Percentiles rank a stretch among this genome's conserved stretches.
These are phyloP conservation scores for Sequoiadendron giganteum DNA, from an alignment of 75 land plant species.

Conservation along the genomic window DNA sequence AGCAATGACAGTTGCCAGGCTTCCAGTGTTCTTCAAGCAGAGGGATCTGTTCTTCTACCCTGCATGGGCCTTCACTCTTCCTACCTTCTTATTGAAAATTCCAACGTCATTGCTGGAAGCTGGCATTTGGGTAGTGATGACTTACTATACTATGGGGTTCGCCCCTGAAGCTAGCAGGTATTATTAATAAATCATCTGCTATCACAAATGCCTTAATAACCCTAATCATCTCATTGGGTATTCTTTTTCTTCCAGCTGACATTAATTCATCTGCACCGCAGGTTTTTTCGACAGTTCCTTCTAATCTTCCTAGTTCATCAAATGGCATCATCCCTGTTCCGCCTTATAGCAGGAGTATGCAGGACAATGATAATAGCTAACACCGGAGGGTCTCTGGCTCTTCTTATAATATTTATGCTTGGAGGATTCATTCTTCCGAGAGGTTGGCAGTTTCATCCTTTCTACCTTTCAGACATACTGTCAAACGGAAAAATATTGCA, in stretches of 20 bases:
- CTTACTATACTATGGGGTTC: conserved; percentile 87
- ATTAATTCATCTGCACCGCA: conserved; percentile 20
- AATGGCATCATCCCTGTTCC: conserved; percentile 83
- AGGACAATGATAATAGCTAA: conserved; percentile 78
- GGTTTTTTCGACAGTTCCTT: conserved; percentile 82
- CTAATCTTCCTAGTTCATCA: conserved; percentile 73
- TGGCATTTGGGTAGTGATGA: conserved; percentile 59
- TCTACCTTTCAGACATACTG: too few relatives aligned
- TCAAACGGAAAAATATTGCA: neutral
- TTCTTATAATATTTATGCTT: conserved; percentile 74
- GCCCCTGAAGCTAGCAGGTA: conserved; percentile 85
- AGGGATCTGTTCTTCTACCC: conserved; percentile 86
- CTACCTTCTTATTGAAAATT: conserved; percentile 50
- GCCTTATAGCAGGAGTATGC: conserved; percentile 74
- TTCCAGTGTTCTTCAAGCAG: conserved; percentile 92
- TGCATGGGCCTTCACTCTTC: conserved; percentile 77
- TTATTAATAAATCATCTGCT: neutral
- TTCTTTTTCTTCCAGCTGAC: neutral
- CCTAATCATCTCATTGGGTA: neutral
- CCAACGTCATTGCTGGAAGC: conserved; percentile 71
- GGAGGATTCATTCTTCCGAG: conserved; percentile 89
- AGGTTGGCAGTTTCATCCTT: conserved; percentile 24
- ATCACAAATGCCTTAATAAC: neutral
- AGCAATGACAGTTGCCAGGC: conserved; percentile 57
- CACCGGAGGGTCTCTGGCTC: conserved; percentile 83